Evolutionary conservation across 805 yeast genomes (phyloP), one percentile per base, ranked within the genome.

Genomic region (Monosporozyma siamensis): DNA sequence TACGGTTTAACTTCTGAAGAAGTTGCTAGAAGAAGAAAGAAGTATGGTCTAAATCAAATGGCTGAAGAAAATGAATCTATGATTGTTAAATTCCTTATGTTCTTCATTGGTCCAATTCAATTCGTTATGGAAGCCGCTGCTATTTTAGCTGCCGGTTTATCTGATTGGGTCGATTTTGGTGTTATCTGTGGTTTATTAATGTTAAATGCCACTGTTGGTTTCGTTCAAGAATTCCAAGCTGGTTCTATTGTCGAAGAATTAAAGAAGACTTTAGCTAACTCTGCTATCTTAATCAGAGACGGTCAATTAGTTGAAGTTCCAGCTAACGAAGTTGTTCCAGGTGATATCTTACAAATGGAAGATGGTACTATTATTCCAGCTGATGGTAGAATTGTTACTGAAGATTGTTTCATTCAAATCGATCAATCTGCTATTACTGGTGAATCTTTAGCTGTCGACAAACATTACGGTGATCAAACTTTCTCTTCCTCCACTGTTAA

Each of bases 131-230:
- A 86, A 73, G 94, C 90, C 62, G 95, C 95, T 61, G 95, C 95
- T 57, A 77, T 86, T 52, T 73, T 86, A 67, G 95, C 95, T 63
- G 95, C 95, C 53, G 95, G 95, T 80, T 75, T 86, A 59, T 86
- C 86, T 72, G 96, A 89, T 74, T 88, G 96, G 96, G 95, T 88
- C 63, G 96, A 88, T 78, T 88, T 88, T 75, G 96, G 97, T 79
- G 97, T 88, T 66, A 88, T 88, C 65, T 79, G 85, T 69, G 96
- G 82, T 70, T 71, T 88, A 58, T 74, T 88, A 58, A 56, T 80
- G 67, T 78, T 88, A 65, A 88, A 88, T 71, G 96, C 96, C 52
- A 70, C 72, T 59, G 96, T 88, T 67, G 97, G 97, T 78, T 88
- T 88, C 80, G 75, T 86, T 56, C 97, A 88, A 75, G 97, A 88